Evolutionary conservation across 176 grass and related monocot species (phyloP), one percentile per base, ranked within the genome.

Genomic region (Oryza meyeriana): DNA sequence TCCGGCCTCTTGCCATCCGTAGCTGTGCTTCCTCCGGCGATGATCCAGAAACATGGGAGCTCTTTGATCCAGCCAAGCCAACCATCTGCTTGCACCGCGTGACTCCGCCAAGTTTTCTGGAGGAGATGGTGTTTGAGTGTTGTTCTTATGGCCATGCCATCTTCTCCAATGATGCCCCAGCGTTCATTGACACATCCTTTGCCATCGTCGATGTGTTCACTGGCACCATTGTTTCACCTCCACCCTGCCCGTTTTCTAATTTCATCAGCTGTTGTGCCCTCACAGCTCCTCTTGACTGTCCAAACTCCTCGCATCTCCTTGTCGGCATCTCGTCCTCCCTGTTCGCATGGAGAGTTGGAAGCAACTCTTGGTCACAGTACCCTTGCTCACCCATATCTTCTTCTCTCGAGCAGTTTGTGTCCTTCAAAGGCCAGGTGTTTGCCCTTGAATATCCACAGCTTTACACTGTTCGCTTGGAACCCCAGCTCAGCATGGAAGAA

Each of bases 131-230:
- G 2, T 59, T 25, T 59, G 55, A 59, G 11, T 55, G 32, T 35
- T 75, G 72, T 55, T 58, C 50, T 58, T 33, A 75, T 75, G 48
- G 72, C 24, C 48, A 75, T 34, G 31, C 48, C 12, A 58, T 75
- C 22, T 75, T 75, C 72, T 76, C 22, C 6, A 31, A 8, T 1
- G 61, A 34, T 34, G 28, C 30, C 11, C 32, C 31, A 10, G 35
- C 28, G 18, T 59, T 2, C 22, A 26, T 1, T 2, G 32, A 4
- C 6, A 76, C 31, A 61, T 26, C 52, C 72, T 33, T 24, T 14
- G 31, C 33, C 20, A 35, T 57, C n/a, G 10, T 75, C 47, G 12
- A 75, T 12, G n/a, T 36, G 10, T 57, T 74, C 50, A 55, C 18
- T n/a, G 50, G 50, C 50, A 55, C 3, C 9, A 22, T 6, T 55